phyloP scores from a whole-genome alignment of 345 rosid species.

The Acer yangbiense region DNA sequence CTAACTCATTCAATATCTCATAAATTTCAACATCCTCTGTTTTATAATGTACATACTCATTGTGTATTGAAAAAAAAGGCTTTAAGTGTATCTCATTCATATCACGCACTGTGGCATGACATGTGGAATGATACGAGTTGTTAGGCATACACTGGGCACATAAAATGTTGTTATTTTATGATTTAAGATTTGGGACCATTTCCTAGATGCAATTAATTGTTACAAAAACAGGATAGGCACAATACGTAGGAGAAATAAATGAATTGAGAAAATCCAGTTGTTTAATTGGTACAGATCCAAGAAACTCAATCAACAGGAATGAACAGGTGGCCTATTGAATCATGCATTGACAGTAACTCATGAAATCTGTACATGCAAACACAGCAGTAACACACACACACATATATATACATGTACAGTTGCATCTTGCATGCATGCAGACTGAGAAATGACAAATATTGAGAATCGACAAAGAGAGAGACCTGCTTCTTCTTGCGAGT shows the following conservation, averaged over 20 bases:
- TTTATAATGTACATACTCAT: background rate
- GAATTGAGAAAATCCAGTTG: no score
- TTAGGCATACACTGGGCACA: background rate
- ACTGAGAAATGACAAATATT: background rate
- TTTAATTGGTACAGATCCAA: background rate
- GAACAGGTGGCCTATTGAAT: no score
- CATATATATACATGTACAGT: background rate
- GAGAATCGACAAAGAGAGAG: no score
- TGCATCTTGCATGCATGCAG: background rate
- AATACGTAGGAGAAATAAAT: no score
- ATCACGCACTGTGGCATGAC: background rate
- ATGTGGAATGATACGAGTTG: no score
- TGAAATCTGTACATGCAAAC: background rate
- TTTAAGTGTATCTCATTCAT: background rate
- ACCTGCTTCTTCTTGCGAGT: constrained; percentile 99
- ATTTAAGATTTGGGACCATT: background rate
- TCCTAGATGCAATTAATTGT: background rate
- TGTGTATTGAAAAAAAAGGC: background rate
- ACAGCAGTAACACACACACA: no score
- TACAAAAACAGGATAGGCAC: background rate
- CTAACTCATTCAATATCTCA: background rate
- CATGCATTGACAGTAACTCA: background rate
- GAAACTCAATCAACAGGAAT: background rate
- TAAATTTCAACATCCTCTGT: background rate
- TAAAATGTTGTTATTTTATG: background rate